Conservation (phyloP, 2,329 filamentous ascomycete species). For the Didymella pomorum region DNA sequence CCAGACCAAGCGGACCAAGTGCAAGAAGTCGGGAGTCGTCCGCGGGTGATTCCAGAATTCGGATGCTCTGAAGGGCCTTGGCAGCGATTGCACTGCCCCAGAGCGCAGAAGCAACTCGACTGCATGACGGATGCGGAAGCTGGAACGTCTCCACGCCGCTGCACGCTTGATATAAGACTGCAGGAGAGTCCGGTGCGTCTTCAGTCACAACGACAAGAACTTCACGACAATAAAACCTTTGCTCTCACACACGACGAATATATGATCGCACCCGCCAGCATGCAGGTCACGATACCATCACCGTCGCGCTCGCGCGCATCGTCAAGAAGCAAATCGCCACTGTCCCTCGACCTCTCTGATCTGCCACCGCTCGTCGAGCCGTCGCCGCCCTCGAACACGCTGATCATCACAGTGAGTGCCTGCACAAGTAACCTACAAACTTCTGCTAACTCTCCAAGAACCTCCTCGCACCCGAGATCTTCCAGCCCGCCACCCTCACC, state of each 20-base stretch:
- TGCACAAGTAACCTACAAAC: not conserved
- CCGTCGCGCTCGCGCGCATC: slow-evolving; percentile 48
- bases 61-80: slow-evolving; percentile 28
- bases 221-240: slow-evolving; percentile 3
- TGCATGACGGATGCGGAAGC: slow-evolving; percentile 28
- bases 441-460: slow-evolving; percentile 57
- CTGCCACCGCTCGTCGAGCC: slow-evolving; percentile 74
- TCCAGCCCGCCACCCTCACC: slow-evolving; percentile 75
- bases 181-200: slow-evolving; percentile 20
- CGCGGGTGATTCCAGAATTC: slow-evolving; percentile 18
- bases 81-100: slow-evolving; percentile 25
- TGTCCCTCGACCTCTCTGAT: slow-evolving; percentile 77
- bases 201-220: slow-evolving; percentile 25
- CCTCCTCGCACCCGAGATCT: slow-evolving; percentile 75
- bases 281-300: slow-evolving; percentile 43
- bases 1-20: slow-evolving; percentile 12
- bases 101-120: slow-evolving; percentile 16
- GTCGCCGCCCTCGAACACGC: slow-evolving; percentile 81
- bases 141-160: slow-evolving; percentile 22
- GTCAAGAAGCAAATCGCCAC: slow-evolving; percentile 54
- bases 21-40: slow-evolving; percentile 8
- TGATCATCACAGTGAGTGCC: slow-evolving; percentile 72
- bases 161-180: slow-evolving; percentile 34
- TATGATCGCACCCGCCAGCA: slow-evolving; percentile 35
- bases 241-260: slow-evolving; percentile 7